Conservation (phyloP, 306 rosid species). For the Boehmeria nivea region DNA sequence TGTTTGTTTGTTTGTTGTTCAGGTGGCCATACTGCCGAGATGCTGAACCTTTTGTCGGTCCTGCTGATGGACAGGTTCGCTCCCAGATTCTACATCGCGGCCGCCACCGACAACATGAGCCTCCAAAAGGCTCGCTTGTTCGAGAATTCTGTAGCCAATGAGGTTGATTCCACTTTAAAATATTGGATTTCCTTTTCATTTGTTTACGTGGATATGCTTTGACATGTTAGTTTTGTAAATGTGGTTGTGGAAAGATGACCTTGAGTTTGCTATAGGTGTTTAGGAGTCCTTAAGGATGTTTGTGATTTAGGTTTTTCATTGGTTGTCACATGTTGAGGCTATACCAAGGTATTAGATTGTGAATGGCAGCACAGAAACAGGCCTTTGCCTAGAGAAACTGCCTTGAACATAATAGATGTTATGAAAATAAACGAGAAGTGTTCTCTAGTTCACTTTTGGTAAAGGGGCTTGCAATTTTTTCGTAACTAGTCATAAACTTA, state of each 20-base stretch:
- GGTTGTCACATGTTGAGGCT: neutral
- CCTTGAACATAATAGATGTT: neutral
- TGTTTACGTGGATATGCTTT: neutral
- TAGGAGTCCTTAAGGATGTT: too few relatives aligned
- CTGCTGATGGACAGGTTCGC: constrained; percentile 55
- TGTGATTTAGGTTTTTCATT: too few relatives aligned
- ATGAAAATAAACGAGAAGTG: neutral
- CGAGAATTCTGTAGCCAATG: constrained; percentile 36
- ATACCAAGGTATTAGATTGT: neutral
- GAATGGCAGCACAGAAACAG: neutral
- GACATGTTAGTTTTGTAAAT: neutral
- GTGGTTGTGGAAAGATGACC: constrained; percentile 2
- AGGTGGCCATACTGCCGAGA: constrained; percentile 94
- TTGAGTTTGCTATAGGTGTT: neutral
- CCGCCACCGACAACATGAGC: constrained; percentile 91
- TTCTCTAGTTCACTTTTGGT: neutral
- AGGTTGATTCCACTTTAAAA: constrained; percentile 37
- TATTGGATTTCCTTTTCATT: neutral
- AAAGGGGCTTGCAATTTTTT: too few relatives aligned
- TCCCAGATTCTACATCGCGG: constrained; percentile 76
- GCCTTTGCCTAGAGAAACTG: neutral
- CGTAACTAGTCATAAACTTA: neutral
- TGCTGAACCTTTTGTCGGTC: constrained; percentile 75
- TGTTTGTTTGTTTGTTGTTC: too few relatives aligned
- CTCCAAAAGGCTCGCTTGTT: constrained; percentile 69